Conservation (phyloP, 345 rosid species). For the Eutrema japonicum region DNA sequence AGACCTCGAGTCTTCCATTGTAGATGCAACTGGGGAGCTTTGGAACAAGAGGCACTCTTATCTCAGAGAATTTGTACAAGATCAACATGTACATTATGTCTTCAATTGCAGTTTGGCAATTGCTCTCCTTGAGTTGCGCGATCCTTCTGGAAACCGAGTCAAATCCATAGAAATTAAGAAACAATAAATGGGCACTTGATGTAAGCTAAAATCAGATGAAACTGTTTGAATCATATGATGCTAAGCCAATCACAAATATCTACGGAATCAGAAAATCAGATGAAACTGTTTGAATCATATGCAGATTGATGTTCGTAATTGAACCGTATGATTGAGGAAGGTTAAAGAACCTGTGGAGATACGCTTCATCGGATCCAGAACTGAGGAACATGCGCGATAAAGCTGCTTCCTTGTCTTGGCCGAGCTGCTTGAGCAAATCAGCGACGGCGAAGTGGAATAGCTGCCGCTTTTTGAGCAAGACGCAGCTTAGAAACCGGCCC, state of each 20-base stretch:
- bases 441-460: slow-evolving; percentile 71
- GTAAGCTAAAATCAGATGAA: background rate
- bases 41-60: slow-evolving; percentile 83
- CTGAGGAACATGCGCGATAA: slow-evolving; percentile 60
- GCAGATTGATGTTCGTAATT: background rate
- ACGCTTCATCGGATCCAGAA: slow-evolving; percentile 69
- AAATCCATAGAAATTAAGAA: background rate
- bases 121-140: slow-evolving; percentile 64
- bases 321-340: background rate
- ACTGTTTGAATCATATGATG: background rate
- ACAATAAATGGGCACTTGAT: background rate
- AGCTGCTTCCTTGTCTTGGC: slow-evolving; percentile 64
- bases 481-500: slow-evolving; percentile 63
- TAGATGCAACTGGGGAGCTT: slow-evolving; percentile 78
- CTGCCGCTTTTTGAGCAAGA: slow-evolving; percentile 73
- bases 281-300: too few relatives aligned
- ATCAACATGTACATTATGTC: slow-evolving; percentile 87
- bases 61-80: slow-evolving; percentile 81
- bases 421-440: slow-evolving; percentile 70
- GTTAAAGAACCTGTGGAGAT: slow-evolving; percentile 61
- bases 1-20: slow-evolving; percentile 78
- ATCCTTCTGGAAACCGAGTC: slow-evolving; percentile 60
- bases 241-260: background rate
- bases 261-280: too few relatives aligned
- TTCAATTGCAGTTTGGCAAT: slow-evolving; percentile 64